Evolutionary conservation across 2,329 filamentous ascomycete species (phyloP).

Genomic region (Xylariaceae sp.): DNA sequence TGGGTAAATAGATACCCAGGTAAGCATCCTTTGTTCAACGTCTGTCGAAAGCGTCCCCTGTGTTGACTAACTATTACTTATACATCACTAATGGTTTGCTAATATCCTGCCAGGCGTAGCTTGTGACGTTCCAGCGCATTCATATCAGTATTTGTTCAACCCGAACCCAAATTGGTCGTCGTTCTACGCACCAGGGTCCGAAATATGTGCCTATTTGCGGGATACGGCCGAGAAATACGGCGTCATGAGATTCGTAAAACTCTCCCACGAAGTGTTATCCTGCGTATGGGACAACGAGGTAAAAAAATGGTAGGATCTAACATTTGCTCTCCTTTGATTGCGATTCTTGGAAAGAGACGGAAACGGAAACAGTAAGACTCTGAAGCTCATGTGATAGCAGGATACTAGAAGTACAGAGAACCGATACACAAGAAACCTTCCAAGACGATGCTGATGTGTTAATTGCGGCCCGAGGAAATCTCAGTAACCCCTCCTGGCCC

Average conservation of each 20-base stretch:
- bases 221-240: slow-evolving; percentile 53
- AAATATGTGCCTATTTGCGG: slow-evolving; percentile 57
- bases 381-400: slow-evolving; percentile 30
- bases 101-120: slow-evolving; percentile 36
- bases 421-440: slow-evolving; percentile 44
- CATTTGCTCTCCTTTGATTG: no score
- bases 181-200: slow-evolving; percentile 55
- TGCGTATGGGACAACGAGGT: slow-evolving; percentile 48
- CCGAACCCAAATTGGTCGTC: slow-evolving; percentile 61
- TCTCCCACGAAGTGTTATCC: slow-evolving; percentile 47
- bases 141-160: slow-evolving; percentile 62
- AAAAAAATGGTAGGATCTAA: slow-evolving; percentile 46
- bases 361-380: neutral
- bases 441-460: slow-evolving; percentile 49
- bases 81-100: slow-evolving; percentile 3
- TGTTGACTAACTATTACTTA: neutral
- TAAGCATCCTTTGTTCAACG: slow-evolving; percentile 8
- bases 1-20: slow-evolving; percentile 47
- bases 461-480: slow-evolving; percentile 49
- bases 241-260: slow-evolving; percentile 53
- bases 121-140: slow-evolving; percentile 51
- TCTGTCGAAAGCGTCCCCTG: neutral
- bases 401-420: slow-evolving; percentile 43
- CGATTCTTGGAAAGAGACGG: neutral
- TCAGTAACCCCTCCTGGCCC: slow-evolving; percentile 53